phyloP scores from a whole-genome alignment of 129 eudicot genomes.

The Smallanthus sonchifolius region DNA sequence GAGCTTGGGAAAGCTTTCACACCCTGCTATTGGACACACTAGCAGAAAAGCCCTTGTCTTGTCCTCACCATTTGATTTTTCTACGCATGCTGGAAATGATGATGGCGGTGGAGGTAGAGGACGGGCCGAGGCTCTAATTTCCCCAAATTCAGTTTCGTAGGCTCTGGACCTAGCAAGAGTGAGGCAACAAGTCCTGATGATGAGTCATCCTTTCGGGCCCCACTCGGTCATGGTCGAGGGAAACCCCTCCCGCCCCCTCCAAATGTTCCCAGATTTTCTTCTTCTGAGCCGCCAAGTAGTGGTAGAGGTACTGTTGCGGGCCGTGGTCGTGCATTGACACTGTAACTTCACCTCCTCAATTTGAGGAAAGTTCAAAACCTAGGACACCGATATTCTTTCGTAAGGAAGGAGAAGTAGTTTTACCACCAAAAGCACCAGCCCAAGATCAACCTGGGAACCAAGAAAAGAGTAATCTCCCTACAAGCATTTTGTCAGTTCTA shows the following conservation, averaged over 20 bases:
- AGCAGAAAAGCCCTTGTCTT: conserved; percentile 14
- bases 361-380: conserved; percentile 18
- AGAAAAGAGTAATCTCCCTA: conserved; percentile 17
- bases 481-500: conserved; percentile 21
- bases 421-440: conserved; percentile 10
- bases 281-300: conserved; percentile 4
- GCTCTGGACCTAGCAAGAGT: conserved; percentile 4
- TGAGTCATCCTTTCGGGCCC: conserved; percentile 12
- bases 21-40: conserved; percentile 35
- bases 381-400: conserved; percentile 28
- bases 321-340: conserved; percentile 45
- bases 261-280: conserved; percentile 23
- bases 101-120: conserved; percentile 56
- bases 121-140: conserved; percentile 36
- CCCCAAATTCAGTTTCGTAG: conserved; percentile 11
- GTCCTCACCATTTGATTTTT: conserved; percentile 25
- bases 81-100: conserved; percentile 36
- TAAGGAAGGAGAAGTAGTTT: conserved; percentile 25
- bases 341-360: conserved; percentile 9
- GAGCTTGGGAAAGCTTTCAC: conserved; percentile 37
- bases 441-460: conserved; percentile 1
- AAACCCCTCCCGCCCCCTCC: conserved; percentile 34
- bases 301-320: conserved; percentile 24
- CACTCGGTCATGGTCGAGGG: conserved; percentile 67
- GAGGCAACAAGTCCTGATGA: conserved; percentile 14